These are phyloP conservation scores for Alternaria sp. DNA, from an alignment of 2,329 filamentous ascomycete genomes.

Conservation along the genomic window DNA sequence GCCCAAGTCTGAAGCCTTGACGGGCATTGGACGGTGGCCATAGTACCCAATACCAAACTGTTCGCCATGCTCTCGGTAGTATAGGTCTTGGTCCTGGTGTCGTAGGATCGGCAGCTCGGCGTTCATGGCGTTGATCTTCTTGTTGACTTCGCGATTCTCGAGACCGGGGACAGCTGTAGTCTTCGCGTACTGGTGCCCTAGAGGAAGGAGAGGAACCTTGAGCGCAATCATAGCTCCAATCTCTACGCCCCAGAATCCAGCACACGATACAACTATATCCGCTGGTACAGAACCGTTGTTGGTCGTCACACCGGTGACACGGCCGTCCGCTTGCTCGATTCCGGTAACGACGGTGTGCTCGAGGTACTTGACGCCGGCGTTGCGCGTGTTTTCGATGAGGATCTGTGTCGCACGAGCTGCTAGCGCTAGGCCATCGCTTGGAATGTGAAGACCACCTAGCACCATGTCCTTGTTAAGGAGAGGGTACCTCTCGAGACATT, in stretches of 20 bases:
- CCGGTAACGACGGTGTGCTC: constrained; percentile 64
- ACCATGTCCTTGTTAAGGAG: constrained; percentile 61
- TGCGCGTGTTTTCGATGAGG: constrained; percentile 63
- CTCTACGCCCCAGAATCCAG: constrained; percentile 71
- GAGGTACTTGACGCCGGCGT: constrained; percentile 65
- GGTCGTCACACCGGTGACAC: constrained; percentile 64
- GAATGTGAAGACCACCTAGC: constrained; percentile 66
- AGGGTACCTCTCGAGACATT: constrained; percentile 63
- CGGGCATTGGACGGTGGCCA: constrained; percentile 67
- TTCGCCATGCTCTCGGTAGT: constrained; percentile 70
- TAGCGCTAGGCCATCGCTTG: constrained; percentile 66
- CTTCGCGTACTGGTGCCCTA: constrained; percentile 70
- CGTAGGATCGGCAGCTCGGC: constrained; percentile 65
- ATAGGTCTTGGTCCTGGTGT: constrained; percentile 68
- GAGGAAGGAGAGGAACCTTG: constrained; percentile 64
- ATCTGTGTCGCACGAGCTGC: constrained; percentile 68
- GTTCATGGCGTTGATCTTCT: constrained; percentile 54
- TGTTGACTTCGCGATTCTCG: constrained; percentile 49
- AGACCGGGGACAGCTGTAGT: constrained; percentile 61
- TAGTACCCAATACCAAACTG: constrained; percentile 70
- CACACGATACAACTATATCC: constrained; percentile 68
- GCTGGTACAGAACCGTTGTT: constrained; percentile 58
- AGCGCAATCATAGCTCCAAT: constrained; percentile 67
- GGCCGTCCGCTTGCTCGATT: constrained; percentile 58
- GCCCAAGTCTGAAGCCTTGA: constrained; percentile 62